Evolutionary conservation across 768 basidiomycete genomes (phyloP).

Genomic region (Baorangia bicolor): DNA sequence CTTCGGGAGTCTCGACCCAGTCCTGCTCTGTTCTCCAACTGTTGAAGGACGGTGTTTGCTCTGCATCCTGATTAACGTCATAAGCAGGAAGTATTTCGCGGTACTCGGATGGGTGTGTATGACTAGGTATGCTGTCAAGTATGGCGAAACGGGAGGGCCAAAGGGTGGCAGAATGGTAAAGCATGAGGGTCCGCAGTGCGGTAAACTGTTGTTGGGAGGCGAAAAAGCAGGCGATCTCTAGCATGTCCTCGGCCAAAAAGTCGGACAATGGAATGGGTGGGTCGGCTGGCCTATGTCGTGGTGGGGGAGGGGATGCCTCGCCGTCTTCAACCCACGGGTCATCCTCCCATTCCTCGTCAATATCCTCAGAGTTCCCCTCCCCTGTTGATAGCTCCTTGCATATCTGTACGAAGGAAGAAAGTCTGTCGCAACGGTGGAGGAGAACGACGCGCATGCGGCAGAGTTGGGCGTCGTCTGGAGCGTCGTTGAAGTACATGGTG

Average conservation of each 20-base stretch:
- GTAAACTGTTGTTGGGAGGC: constrained; percentile 61
- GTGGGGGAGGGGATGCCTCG: constrained; percentile 25
- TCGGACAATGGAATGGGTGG: constrained; percentile 52
- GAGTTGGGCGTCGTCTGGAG: constrained; percentile 61
- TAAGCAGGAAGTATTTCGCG: constrained; percentile 61
- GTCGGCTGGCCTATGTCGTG: constrained; percentile 28
- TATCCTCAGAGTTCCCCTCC: constrained; percentile 28
- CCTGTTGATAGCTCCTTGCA: constrained; percentile 40
- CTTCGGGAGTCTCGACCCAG: constrained; percentile 53
- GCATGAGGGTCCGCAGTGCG: constrained; percentile 57
- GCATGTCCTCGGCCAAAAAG: constrained; percentile 62
- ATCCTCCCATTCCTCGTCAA: constrained; percentile 48
- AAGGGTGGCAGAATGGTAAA: constrained; percentile 54
- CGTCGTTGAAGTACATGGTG: constrained; percentile 51
- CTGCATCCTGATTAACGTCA: constrained; percentile 47
- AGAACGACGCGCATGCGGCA: constrained; percentile 66
- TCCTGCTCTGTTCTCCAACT: constrained; percentile 57
- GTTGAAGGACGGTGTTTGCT: constrained; percentile 33
- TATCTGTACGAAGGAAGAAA: constrained; percentile 73
- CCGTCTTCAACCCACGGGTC: constrained; percentile 67
- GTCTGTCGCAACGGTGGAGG: constrained; percentile 63
- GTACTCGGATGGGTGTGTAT: constrained; percentile 63
- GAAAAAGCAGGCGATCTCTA: constrained; percentile 59
- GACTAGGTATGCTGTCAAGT: constrained; percentile 72
- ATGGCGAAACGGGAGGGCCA: constrained; percentile 72